phyloP scores from a whole-genome alignment of 768 basidiomycete species.

The Candolleomyces eurysporus region DNA sequence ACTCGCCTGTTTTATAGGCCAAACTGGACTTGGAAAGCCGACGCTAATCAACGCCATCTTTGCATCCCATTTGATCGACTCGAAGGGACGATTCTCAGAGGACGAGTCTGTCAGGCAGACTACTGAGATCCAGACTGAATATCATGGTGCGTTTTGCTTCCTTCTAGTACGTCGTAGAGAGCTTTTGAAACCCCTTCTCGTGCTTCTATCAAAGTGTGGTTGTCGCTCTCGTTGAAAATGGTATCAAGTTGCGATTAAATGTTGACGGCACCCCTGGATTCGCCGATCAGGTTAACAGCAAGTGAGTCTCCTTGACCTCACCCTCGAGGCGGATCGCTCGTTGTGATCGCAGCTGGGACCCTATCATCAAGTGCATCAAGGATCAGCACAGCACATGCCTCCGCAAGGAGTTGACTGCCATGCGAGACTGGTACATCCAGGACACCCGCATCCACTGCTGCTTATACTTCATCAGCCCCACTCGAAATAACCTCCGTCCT shows the following conservation, averaged over 20 bases:
- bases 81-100: constrained; percentile 87
- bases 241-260: constrained; percentile 91
- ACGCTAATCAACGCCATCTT: constrained; percentile 99
- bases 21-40: constrained; percentile 97
- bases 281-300: constrained; percentile 98
- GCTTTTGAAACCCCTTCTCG: not conserved
- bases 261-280: constrained; percentile 99
- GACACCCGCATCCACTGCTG: constrained; percentile 99
- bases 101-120: constrained; percentile 93
- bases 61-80: constrained; percentile 96
- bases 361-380: constrained; percentile 98
- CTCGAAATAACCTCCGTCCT: constrained; percentile 94
- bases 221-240: constrained; percentile 76
- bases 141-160: constrained; percentile 67
- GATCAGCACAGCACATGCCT: constrained; percentile 99
- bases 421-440: constrained; percentile 97
- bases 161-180: not conserved
- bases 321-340: not conserved
- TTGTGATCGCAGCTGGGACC: constrained; percentile 77
- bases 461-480: constrained; percentile 97
- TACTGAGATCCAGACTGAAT: constrained; percentile 93
- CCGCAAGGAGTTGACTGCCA: constrained; percentile 97
- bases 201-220: not conserved
- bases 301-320: constrained; percentile 44
- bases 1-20: constrained; percentile 67